phyloP scores from a whole-genome alignment of 208 protist genomes.

The Leptomonas pyrrhocoris region DNA sequence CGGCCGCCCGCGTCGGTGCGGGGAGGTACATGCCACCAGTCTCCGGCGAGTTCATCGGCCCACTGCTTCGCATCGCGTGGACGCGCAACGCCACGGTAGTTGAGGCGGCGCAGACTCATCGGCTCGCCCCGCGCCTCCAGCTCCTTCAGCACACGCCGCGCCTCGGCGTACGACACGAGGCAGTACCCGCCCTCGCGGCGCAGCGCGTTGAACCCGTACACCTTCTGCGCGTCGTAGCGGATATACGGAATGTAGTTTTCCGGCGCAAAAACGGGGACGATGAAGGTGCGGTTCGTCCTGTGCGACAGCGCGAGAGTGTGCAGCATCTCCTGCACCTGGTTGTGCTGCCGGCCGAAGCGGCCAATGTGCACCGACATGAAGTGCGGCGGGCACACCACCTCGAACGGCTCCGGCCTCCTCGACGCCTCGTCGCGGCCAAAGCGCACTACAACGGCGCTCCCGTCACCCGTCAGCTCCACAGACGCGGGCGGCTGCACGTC shows the following conservation, averaged over 20 bases:
- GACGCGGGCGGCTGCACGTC: slow-evolving; percentile 15
- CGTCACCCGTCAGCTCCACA: not conserved
- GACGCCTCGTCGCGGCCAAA: slow-evolving; percentile 11
- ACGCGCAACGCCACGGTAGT: not conserved
- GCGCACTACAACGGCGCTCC: not conserved
- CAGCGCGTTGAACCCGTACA: slow-evolving; percentile 28
- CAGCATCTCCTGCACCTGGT: slow-evolving; percentile 21
- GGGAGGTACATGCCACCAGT: not conserved
- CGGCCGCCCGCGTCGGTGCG: not conserved
- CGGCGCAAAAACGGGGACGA: slow-evolving; percentile 9
- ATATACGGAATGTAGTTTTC: not conserved
- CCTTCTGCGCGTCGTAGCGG: slow-evolving; percentile 4
- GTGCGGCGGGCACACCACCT: slow-evolving; percentile 7
- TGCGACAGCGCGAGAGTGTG: slow-evolving; percentile 13
- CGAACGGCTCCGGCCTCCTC: not conserved
- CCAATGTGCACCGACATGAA: slow-evolving; percentile 21
- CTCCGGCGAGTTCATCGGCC: not conserved
- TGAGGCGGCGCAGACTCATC: slow-evolving; percentile 9
- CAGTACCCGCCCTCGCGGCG: slow-evolving; percentile 21
- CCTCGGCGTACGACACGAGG: slow-evolving; percentile 19
- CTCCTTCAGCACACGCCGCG: slow-evolving; percentile 3
- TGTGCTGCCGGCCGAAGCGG: slow-evolving; percentile 24
- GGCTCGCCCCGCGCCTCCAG: not conserved
- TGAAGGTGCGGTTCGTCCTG: slow-evolving; percentile 13
- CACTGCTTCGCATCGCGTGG: not conserved